Evolutionary conservation across 306 rosid species (phyloP).

Genomic region (Quercus agrifolia): DNA sequence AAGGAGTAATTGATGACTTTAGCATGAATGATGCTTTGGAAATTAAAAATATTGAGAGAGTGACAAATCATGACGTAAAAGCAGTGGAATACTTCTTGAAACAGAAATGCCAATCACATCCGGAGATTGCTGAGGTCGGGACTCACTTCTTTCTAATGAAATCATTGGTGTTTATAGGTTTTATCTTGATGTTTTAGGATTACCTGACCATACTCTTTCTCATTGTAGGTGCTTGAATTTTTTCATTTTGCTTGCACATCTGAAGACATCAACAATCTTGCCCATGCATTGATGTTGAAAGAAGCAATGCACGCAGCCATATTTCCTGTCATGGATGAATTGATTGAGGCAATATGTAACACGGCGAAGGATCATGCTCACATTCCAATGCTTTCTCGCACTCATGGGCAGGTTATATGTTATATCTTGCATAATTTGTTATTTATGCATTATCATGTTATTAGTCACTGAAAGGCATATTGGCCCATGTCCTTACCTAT

Average conservation of each 20-base stretch:
- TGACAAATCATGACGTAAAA: slow-evolving; percentile 84
- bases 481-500: neutral
- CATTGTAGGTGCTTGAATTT: slow-evolving; percentile 75
- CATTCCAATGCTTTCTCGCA: slow-evolving; percentile 80
- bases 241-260: slow-evolving; percentile 92
- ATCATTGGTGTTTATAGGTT: neutral
- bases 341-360: slow-evolving; percentile 51
- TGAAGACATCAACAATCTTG: slow-evolving; percentile 88
- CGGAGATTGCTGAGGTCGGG: slow-evolving; percentile 62
- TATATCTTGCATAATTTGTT: slow-evolving; percentile 17
- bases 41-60: slow-evolving; percentile 67
- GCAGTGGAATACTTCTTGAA: slow-evolving; percentile 92
- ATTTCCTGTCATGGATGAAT: slow-evolving; percentile 64
- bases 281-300: slow-evolving; percentile 85
- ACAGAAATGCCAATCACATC: slow-evolving; percentile 61
- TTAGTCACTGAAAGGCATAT: neutral
- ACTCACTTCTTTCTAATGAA: slow-evolving; percentile 15
- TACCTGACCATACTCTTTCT: neutral
- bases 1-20: slow-evolving; percentile 53
- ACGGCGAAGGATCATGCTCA: slow-evolving; percentile 69
- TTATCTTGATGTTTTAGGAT: neutral
- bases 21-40: slow-evolving; percentile 59
- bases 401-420: slow-evolving; percentile 80
- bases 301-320: slow-evolving; percentile 57
- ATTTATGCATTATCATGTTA: neutral